Evolutionary conservation across 768 basidiomycete genomes (phyloP).

Genomic region (Leucosporidium scottii): DNA sequence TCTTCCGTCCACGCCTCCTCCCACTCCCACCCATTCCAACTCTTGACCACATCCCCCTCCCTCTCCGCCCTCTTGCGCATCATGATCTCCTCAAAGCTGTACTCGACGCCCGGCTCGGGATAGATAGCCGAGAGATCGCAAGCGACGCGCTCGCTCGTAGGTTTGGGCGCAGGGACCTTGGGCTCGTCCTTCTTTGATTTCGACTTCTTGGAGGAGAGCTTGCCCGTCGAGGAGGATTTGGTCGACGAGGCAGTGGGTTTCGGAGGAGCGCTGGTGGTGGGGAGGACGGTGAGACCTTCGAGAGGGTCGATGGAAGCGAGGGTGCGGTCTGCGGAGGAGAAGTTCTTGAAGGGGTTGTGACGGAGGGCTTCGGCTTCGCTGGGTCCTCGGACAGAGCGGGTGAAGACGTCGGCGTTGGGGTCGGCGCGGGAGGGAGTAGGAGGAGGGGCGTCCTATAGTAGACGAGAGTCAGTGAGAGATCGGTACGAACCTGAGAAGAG

Average conservation of each 20-base stretch:
- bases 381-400: slow-evolving; percentile 27
- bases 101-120: slow-evolving; percentile 60
- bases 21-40: slow-evolving; percentile 29
- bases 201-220: no score
- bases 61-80: background rate
- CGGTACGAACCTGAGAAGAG: no score
- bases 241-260: background rate
- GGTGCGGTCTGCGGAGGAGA: slow-evolving; percentile 36
- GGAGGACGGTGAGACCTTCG: background rate
- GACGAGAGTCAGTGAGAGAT: background rate
- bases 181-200: background rate
- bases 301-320: slow-evolving; percentile 25
- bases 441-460: slow-evolving; percentile 10
- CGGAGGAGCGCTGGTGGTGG: no score
- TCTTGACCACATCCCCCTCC: slow-evolving; percentile 5
- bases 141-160: slow-evolving; percentile 26
- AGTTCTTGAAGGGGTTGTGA: slow-evolving; percentile 45
- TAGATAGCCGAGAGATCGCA: slow-evolving; percentile 50
- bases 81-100: slow-evolving; percentile 67
- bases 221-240: no score
- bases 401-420: slow-evolving; percentile 20
- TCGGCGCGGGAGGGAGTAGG: background rate
- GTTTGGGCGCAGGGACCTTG: background rate
- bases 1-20: slow-evolving; percentile 7
- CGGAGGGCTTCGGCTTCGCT: slow-evolving; percentile 46